These are phyloP conservation scores for Panellus pusillus DNA, from an alignment of 768 basidiomycete genomes.

Conservation along the genomic window DNA sequence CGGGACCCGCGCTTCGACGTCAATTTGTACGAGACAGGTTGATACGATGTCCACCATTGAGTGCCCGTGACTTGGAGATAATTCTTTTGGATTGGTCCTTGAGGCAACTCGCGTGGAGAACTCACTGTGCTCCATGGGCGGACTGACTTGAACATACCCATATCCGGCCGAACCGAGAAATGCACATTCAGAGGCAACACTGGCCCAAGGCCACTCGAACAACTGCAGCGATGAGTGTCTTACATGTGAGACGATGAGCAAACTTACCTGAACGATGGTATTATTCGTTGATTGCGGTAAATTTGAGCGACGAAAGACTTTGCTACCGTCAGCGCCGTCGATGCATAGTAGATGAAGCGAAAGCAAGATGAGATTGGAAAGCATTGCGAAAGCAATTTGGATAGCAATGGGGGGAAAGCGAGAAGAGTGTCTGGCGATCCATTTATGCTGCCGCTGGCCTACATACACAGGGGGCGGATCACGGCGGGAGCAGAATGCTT, in stretches of 20 bases:
- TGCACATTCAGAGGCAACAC: slow-evolving; percentile 44
- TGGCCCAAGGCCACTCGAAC: slow-evolving; percentile 45
- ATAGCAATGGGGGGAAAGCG: no score
- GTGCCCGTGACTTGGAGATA: slow-evolving; percentile 30
- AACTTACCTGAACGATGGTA: slow-evolving; percentile 11
- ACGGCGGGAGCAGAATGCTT: no score
- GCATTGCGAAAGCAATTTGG: no score
- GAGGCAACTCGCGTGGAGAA: not conserved
- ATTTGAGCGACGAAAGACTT: not conserved
- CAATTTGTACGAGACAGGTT: slow-evolving; percentile 45
- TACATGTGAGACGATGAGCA: not conserved
- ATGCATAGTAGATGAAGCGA: slow-evolving; percentile 1
- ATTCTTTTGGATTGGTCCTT: no score
- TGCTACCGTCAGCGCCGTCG: not conserved
- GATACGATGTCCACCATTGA: slow-evolving; percentile 54
- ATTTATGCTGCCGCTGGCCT: no score
- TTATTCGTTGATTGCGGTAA: not conserved
- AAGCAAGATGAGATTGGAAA: not conserved
- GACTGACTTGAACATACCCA: slow-evolving; percentile 42
- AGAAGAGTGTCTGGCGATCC: no score
- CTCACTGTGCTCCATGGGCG: slow-evolving; percentile 36
- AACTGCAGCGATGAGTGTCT: slow-evolving; percentile 28
- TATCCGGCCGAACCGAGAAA: slow-evolving; percentile 46
- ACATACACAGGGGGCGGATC: no score
- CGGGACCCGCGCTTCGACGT: slow-evolving; percentile 43